Conservation (phyloP, 1,284 basidiomycete genomes). For the Laetiporus sulphureus region DNA sequence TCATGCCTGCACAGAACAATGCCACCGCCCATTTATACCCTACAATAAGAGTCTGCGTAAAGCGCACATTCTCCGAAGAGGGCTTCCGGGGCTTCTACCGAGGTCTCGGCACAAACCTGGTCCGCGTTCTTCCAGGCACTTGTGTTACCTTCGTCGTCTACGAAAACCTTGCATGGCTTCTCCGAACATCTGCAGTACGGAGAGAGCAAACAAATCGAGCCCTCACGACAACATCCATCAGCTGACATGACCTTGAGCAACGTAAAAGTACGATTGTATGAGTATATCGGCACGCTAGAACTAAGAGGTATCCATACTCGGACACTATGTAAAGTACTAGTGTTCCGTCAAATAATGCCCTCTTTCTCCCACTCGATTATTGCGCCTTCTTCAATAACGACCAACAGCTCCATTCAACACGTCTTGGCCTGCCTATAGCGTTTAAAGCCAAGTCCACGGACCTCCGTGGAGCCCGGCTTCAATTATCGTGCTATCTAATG, state of each 20-base stretch:
- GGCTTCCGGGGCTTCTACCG: conserved; percentile 89
- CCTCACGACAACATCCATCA: background rate
- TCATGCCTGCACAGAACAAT: conserved; percentile 43
- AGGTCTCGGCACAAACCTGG: conserved; percentile 92
- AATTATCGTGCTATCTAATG: too few species aligned
- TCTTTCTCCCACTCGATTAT: too few species aligned
- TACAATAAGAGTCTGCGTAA: conserved; percentile 75
- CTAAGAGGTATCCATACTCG: too few species aligned
- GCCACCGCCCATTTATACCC: conserved; percentile 64
- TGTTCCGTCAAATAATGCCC: too few species aligned
- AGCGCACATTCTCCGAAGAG: conserved; percentile 76
- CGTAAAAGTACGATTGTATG: too few species aligned
- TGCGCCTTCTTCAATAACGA: too few species aligned
- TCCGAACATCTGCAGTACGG: conserved; percentile 52
- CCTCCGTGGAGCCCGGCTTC: too few species aligned
- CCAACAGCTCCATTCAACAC: too few species aligned
- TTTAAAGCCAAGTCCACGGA: too few species aligned
- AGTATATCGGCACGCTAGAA: too few species aligned
- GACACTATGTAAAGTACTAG: too few species aligned
- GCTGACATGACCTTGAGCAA: background rate
- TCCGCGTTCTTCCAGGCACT: conserved; percentile 93
- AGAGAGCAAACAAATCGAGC: conserved; percentile 15
- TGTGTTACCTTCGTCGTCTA: conserved; percentile 99
- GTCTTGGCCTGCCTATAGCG: too few species aligned
- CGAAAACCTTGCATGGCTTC: conserved; percentile 87